phyloP scores from a whole-genome alignment of 2,329 filamentous ascomycete genomes.

The Teratosphaeria destructans region DNA sequence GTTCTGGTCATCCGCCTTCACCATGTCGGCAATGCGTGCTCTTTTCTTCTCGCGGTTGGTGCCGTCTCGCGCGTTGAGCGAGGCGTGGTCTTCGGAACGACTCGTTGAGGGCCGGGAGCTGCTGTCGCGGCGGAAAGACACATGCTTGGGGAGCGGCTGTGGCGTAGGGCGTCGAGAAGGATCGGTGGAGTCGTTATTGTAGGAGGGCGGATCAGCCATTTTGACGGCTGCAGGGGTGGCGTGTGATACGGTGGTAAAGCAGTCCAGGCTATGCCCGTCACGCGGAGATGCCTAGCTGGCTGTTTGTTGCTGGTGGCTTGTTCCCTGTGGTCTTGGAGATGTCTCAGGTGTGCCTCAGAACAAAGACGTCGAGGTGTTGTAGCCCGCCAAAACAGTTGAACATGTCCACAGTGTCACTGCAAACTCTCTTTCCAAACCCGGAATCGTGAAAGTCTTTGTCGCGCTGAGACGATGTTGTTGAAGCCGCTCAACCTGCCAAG shows the following conservation, averaged over 20 bases:
- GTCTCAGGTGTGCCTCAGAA: background rate
- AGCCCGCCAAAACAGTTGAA: background rate
- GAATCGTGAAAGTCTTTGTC: background rate
- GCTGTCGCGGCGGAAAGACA: conserved; percentile 10
- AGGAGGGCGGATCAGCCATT: conserved; percentile 4
- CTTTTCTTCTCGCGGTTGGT: background rate
- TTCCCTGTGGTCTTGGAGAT: background rate
- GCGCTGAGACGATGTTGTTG: background rate
- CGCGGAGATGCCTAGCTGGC: background rate
- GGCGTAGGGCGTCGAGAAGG: conserved; percentile 6
- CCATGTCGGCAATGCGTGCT: background rate
- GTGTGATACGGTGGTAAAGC: background rate
- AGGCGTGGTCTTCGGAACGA: background rate
- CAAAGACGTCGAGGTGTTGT: background rate
- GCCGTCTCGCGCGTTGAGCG: background rate
- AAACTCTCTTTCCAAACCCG: background rate
- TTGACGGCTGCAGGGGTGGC: background rate
- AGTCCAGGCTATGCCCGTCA: background rate
- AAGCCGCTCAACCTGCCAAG: background rate
- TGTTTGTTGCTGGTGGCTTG: background rate
- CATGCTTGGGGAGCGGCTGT: conserved; percentile 10
- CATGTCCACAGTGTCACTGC: background rate
- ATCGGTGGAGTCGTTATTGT: background rate
- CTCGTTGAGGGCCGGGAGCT: conserved; percentile 3
- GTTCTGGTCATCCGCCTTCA: conserved; percentile 9